Conservation (phyloP, 1,139 yeast species). For the Lodderomyces parapsilosis region DNA sequence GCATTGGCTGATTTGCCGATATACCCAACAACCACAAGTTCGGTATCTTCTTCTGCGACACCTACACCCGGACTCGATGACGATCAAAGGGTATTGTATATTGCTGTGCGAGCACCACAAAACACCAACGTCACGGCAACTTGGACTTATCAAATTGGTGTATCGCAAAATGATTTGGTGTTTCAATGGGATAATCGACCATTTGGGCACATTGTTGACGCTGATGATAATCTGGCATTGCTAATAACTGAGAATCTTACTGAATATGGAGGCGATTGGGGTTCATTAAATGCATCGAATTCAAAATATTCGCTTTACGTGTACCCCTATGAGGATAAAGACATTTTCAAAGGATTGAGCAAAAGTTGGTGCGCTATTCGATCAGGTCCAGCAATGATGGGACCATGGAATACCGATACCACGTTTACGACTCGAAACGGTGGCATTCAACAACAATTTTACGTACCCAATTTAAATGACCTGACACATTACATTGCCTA, state of each 20-base stretch:
- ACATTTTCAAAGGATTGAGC: conserved; percentile 43
- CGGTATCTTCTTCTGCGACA: neutral
- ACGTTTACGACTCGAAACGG: conserved; percentile 51
- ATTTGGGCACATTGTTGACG: conserved; percentile 64
- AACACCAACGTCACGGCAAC: conserved; percentile 33
- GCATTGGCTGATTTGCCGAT: conserved; percentile 42
- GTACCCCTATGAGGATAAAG: conserved; percentile 40
- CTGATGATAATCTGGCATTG: conserved; percentile 71
- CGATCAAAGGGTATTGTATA: conserved; percentile 33
- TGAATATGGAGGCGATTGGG: conserved; percentile 11
- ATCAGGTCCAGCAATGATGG: conserved; percentile 41
- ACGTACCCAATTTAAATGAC: conserved; percentile 56
- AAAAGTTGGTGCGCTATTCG: conserved; percentile 76
- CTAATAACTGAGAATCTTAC: conserved; percentile 65
- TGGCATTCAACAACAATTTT: conserved; percentile 58
- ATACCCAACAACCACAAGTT: neutral
- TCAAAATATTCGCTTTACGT: conserved; percentile 46
- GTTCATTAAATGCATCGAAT: conserved; percentile 26
- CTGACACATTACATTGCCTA: conserved; percentile 68
- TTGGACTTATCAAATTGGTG: conserved; percentile 69
- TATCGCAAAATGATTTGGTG: conserved; percentile 62
- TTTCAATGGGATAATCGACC: conserved; percentile 69
- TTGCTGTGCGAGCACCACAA: conserved; percentile 49
- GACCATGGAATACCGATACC: conserved; percentile 23
- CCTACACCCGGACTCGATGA: conserved; percentile 7